Evolutionary conservation across 169 alveolate genomes (phyloP).

Genomic region (Eimeria acervulina): DNA sequence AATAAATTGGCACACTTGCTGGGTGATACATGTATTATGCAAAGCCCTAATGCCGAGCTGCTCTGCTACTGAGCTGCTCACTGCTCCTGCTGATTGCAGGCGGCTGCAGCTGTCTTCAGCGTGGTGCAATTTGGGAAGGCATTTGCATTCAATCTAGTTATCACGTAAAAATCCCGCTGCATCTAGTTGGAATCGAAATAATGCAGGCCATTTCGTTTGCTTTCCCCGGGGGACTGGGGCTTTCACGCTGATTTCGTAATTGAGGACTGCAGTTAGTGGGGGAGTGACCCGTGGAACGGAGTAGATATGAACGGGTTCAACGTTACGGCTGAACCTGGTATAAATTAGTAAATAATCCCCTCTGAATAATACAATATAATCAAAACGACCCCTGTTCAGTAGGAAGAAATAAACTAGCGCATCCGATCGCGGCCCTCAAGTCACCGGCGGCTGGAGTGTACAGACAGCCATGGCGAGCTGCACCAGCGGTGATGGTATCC

Average conservation of each 20-base stretch:
- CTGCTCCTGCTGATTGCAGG: neutral
- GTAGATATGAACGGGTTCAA: neutral
- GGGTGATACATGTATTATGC: neutral
- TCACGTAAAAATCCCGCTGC: neutral
- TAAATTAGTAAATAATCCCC: neutral
- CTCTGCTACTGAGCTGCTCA: neutral
- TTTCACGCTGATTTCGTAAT: neutral
- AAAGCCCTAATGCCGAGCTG: neutral
- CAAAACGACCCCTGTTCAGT: neutral
- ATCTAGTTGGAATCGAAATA: neutral
- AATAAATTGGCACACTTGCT: neutral
- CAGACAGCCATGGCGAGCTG: conserved; percentile 15
- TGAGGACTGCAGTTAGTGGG: neutral
- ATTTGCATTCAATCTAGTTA: neutral
- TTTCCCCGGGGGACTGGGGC: neutral
- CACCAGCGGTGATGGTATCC: neutral
- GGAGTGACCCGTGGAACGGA: neutral
- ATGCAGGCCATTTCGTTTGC: neutral
- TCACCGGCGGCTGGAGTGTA: conserved; percentile 37
- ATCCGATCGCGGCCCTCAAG: neutral
- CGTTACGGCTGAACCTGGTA: neutral
- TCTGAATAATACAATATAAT: neutral
- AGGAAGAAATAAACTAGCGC: neutral
- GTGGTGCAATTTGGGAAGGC: neutral
- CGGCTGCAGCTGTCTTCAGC: neutral